These are phyloP conservation scores for Aspergillus haitiensis DNA, from an alignment of 495 filamentous ascomycete species.

Conservation along the genomic window DNA sequence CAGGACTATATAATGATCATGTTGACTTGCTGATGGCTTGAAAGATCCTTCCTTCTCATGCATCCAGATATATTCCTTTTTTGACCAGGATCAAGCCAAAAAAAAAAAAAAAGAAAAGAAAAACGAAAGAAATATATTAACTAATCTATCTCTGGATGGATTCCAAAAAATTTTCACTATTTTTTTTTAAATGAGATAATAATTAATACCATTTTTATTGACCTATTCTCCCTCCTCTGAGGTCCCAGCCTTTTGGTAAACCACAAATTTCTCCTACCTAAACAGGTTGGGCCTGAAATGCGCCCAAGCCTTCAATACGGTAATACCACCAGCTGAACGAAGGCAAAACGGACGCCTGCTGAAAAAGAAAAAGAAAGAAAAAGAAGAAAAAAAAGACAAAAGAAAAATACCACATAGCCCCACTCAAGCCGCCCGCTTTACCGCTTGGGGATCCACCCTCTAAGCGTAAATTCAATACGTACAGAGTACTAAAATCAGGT, in stretches of 20 bases:
- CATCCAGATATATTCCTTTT: neutral
- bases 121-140: too few species aligned
- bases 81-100: neutral
- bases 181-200: neutral
- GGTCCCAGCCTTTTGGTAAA: constrained; percentile 10
- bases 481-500: constrained; percentile 17
- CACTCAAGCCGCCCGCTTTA: constrained; percentile 4
- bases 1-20: constrained; percentile 2
- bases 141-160: too few species aligned
- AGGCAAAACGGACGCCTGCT: constrained; percentile 8
- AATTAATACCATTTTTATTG: constrained; percentile 9
- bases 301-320: constrained; percentile 6
- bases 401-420: neutral
- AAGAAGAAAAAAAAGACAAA: too few species aligned
- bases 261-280: constrained; percentile 3
- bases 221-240: neutral
- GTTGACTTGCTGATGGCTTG: neutral
- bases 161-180: too few species aligned
- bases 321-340: constrained; percentile 16
- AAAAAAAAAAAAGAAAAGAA: neutral
- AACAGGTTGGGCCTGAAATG: constrained; percentile 15
- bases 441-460: too few species aligned
- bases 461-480: neutral
- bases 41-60: neutral
- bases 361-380: neutral